phyloP scores from a whole-genome alignment of 257 asterid species.

The Anisodus tanguticus region DNA sequence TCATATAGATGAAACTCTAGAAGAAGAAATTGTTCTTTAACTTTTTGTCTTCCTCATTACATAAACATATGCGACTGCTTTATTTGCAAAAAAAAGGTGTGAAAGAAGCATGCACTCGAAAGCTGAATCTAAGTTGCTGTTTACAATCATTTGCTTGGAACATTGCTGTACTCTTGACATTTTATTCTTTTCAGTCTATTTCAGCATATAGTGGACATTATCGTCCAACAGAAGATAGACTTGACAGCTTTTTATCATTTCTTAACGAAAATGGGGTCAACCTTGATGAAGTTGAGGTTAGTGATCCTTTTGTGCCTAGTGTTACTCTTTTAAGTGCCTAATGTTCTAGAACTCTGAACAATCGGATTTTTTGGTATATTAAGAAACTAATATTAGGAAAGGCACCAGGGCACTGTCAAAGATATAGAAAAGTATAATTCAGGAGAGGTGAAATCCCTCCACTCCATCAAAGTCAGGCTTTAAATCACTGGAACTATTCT shows the following conservation, averaged over 20 bases:
- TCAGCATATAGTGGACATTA: conserved; percentile 99
- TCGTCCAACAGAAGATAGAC: conserved; percentile 85
- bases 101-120: neutral
- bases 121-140: neutral
- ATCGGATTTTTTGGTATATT: neutral
- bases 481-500: neutral
- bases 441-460: neutral
- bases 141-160: conserved; percentile 10
- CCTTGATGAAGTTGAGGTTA: conserved; percentile 73
- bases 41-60: neutral
- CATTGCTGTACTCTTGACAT: neutral
- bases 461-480: neutral
- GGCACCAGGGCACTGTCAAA: neutral
- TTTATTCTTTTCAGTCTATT: conserved; percentile 55
- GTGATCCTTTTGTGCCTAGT: neutral
- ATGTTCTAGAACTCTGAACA: neutral
- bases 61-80: neutral
- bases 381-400: neutral
- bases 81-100: neutral
- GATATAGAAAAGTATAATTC: neutral
- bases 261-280: conserved; percentile 78
- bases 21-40: neutral
- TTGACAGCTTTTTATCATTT: conserved; percentile 61
- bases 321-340: neutral
- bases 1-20: neutral